Base-by-base conservation (phyloP, 768 basidiomycete genomes). In the Psilocybe sp. region DNA sequence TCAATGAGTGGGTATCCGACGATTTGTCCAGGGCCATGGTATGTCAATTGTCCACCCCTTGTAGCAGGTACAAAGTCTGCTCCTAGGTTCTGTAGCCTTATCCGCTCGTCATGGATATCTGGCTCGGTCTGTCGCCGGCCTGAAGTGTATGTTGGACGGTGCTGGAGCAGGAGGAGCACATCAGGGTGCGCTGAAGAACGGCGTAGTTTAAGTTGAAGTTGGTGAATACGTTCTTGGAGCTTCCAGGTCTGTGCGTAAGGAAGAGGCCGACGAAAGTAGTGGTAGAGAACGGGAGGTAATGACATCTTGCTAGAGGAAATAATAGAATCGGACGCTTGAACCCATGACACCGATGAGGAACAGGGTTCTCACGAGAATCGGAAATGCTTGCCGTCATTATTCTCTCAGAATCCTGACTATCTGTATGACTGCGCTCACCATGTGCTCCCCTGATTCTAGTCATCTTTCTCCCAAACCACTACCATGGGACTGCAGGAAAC, bases 11-110 rank as follows among this genome's bases (percentile, higher is more conserved):
- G 92, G 64, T 99, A 99, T 23, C 94, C 97, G 13, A 98, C 89
- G 60, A 99, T 76, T 69, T 99, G 97, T 5, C 97, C 97, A 1
- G 97, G 95, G 0, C 97, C 97, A 66, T 99, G 97, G 67, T 92
- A 99, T 1, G 97, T 99, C 50, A 93, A 78, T 69, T 98, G 87
- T 2, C 97, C 97, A 12, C 97, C 97, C 46, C 97, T 77, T 46
- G 81, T 77, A 2, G 93, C 84, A 18, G 81, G 71, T 35, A 89
- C 79, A 60, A 95, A 95, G 63, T 97, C 92, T 0, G 96, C 96
- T 19, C 96, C 96, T 18, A 92, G 73, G 39, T 28, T 73, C 63
- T 77, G 80, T n/a, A 98, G 72, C 16, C 89, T 82, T 35, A 65
- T 47, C 20, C 73, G 72, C 49, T 96, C 90, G 38, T 72, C 68